Conservation (phyloP, 164 flowering plant genomes). For the Liquidambar formosana region DNA sequence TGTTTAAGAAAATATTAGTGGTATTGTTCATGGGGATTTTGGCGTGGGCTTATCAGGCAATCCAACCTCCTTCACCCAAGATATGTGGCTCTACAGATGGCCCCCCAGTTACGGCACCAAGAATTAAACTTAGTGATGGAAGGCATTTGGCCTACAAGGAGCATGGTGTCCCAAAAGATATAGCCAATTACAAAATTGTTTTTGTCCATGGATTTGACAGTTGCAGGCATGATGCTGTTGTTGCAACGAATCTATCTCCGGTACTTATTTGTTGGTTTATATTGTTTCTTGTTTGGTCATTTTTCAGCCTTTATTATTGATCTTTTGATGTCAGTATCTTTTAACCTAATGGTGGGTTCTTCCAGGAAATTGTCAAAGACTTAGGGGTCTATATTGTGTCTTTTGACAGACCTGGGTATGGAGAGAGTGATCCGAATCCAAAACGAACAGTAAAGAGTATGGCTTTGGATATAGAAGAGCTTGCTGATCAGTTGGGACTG, state of each 20-base stretch:
- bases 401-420: slow-evolving; percentile 75
- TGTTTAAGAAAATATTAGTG: slow-evolving; percentile 27
- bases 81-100: slow-evolving; percentile 64
- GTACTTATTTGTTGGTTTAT: slow-evolving; percentile 27
- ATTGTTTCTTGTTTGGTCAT: neutral
- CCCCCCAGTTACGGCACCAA: slow-evolving; percentile 61
- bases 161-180: too few species aligned
- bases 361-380: slow-evolving; percentile 52
- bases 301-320: too few species aligned
- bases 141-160: too few species aligned
- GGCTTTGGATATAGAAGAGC: slow-evolving; percentile 66
- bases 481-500: too few species aligned
- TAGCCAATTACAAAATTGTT: slow-evolving; percentile 57
- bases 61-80: too few species aligned
- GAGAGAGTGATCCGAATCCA: too few species aligned
- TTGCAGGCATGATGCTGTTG: slow-evolving; percentile 42
- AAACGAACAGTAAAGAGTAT: slow-evolving; percentile 52
- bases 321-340: neutral
- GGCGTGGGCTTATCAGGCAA: slow-evolving; percentile 58
- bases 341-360: neutral
- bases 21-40: slow-evolving; percentile 39
- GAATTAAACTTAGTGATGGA: too few species aligned
- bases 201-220: slow-evolving; percentile 56
- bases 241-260: slow-evolving; percentile 33
- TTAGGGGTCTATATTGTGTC: slow-evolving; percentile 55